phyloP scores from a whole-genome alignment of 345 rosid genomes.

The Eucalyptus erythrocorys region DNA sequence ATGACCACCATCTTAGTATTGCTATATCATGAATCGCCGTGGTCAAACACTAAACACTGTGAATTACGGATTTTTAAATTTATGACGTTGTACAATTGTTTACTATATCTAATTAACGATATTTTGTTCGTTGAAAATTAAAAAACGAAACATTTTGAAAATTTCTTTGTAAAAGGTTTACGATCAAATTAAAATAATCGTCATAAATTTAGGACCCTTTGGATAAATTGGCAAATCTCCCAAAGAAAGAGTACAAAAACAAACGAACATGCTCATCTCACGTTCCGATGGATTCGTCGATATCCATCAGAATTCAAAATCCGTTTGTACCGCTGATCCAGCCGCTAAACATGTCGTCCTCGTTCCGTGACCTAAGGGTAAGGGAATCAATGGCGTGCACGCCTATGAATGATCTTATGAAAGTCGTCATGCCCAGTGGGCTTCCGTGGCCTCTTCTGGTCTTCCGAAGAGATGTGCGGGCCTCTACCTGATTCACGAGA shows the following conservation, averaged over 20 bases:
- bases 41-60: neutral
- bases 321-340: too few relatives aligned
- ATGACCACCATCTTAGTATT: neutral
- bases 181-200: too few relatives aligned
- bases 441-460: neutral
- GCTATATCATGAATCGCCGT: neutral
- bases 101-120: neutral
- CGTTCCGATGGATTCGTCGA: neutral
- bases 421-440: neutral
- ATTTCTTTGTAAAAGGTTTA: too few relatives aligned
- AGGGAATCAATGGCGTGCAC: neutral
- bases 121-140: too few relatives aligned
- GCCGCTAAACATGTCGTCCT: neutral
- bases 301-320: neutral
- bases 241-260: neutral
- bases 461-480: neutral
- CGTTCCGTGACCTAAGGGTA: neutral
- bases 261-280: neutral
- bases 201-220: too few relatives aligned
- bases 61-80: neutral
- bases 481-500: neutral
- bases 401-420: neutral
- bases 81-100: neutral
- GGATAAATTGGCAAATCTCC: neutral
- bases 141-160: neutral